Conservation (phyloP, 2,329 filamentous ascomycete species). For the Trichoderma sp. region DNA sequence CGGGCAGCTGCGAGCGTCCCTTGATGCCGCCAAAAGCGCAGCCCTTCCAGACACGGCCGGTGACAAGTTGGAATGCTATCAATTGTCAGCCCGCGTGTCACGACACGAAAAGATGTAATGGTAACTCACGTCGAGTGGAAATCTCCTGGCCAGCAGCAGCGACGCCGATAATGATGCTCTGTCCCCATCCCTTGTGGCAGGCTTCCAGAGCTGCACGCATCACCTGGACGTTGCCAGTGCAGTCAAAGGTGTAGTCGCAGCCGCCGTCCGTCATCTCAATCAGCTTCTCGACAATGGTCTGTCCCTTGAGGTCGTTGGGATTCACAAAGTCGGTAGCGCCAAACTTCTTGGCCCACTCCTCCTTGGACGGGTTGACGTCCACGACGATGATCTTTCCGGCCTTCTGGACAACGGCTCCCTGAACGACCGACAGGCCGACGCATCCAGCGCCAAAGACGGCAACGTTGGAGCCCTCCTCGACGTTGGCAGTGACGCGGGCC, state of each 20-base stretch:
- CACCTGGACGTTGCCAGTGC: constrained; percentile 93
- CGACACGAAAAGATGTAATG: neutral
- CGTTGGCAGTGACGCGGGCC: constrained; percentile 86
- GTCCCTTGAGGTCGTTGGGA: constrained; percentile 74
- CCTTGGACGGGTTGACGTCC: constrained; percentile 82
- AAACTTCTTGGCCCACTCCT: constrained; percentile 91
- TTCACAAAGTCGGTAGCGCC: constrained; percentile 97
- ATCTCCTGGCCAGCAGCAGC: constrained; percentile 97
- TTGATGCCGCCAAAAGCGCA: constrained; percentile 99
- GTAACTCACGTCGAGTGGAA: constrained; percentile 78
- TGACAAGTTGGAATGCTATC: constrained; percentile 95
- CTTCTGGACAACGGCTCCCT: constrained; percentile 85
- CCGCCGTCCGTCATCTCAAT: constrained; percentile 98
- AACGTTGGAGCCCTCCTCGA: constrained; percentile 86
- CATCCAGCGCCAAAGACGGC: constrained; percentile 96
- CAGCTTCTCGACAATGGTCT: constrained; percentile 87
- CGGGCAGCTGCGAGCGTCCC: constrained; percentile 87
- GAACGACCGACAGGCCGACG: constrained; percentile 91
- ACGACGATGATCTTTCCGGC: constrained; percentile 75
- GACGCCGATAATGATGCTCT: constrained; percentile 97
- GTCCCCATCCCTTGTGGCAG: constrained; percentile 98
- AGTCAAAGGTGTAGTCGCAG: constrained; percentile 99
- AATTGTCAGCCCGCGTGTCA: no score
- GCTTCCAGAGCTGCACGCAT: constrained; percentile 96
- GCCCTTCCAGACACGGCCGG: constrained; percentile 95